A percentile compares a stretch with the other conserved stretches of the same genome.
Evolutionary conservation across 768 basidiomycete genomes (phyloP).

Genomic region (Cystofilobasidium ferigula): DNA sequence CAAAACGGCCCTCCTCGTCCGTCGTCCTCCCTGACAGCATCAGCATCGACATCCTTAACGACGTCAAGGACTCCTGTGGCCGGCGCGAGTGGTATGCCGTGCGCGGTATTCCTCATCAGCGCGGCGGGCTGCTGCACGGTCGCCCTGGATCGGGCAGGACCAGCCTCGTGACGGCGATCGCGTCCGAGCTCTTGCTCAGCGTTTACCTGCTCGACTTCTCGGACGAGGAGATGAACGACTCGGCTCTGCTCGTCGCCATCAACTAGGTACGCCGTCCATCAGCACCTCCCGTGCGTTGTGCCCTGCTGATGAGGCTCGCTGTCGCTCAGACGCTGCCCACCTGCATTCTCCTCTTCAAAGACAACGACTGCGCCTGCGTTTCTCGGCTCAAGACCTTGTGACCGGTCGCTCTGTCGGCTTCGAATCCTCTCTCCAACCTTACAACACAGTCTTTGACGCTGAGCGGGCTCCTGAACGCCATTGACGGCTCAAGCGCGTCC

Average conservation of each 20-base stretch:
- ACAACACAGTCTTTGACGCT: constrained; percentile 44
- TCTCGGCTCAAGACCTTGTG: constrained; percentile 36
- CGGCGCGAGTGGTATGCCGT: constrained; percentile 63
- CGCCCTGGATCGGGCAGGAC: constrained; percentile 71
- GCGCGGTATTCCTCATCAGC: constrained; percentile 68
- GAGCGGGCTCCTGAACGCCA: constrained; percentile 64
- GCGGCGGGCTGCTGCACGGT: constrained; percentile 65
- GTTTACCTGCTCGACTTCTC: constrained; percentile 64
- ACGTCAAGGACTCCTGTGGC: constrained; percentile 58
- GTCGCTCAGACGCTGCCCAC: constrained; percentile 52
- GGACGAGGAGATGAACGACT: constrained; percentile 52
- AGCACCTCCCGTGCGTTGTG: neutral
- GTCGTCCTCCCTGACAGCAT: constrained; percentile 49
- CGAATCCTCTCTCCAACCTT: neutral
- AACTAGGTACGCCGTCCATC: neutral
- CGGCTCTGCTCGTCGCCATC: constrained; percentile 39
- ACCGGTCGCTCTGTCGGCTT: neutral
- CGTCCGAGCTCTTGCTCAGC: constrained; percentile 64
- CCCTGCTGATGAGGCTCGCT: neutral
- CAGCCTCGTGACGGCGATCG: constrained; percentile 37
- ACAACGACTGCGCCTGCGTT: constrained; percentile 67
- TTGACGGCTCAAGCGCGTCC: constrained; percentile 66
- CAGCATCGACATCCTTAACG: constrained; percentile 53
- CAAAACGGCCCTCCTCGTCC: constrained; percentile 43
- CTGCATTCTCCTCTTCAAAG: constrained; percentile 67